Evolutionary conservation across 2,329 filamentous ascomycete genomes (phyloP).

Genomic region (Stagonosporopsis tanaceti): DNA sequence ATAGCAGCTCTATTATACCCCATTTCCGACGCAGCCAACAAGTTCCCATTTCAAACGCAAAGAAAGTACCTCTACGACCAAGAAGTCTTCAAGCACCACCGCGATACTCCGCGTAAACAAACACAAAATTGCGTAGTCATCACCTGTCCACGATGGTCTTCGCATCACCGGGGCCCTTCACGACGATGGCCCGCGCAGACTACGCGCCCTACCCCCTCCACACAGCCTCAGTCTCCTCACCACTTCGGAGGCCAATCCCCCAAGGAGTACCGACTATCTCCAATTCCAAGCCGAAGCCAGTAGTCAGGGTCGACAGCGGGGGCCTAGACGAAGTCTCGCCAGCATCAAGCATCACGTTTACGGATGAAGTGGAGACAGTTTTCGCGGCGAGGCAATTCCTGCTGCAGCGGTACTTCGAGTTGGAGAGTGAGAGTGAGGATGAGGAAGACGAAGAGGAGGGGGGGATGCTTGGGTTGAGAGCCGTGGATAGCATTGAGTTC

Average conservation of each 20-base stretch:
- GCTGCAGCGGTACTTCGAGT: neutral
- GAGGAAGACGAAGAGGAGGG: neutral
- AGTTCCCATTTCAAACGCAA: neutral
- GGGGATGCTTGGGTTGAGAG: neutral
- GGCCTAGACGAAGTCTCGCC: conserved; percentile 4
- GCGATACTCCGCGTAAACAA: neutral
- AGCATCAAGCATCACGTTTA: conserved; percentile 8
- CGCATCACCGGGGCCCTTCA: neutral
- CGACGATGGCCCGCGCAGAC: conserved; percentile 5
- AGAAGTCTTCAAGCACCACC: neutral
- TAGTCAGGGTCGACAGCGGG: conserved; percentile 7
- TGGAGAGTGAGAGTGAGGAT: neutral
- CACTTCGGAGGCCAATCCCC: neutral
- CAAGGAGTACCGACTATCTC: neutral
- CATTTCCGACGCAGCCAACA: neutral
- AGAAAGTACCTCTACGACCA: neutral
- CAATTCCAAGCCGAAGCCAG: neutral
- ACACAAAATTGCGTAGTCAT: neutral
- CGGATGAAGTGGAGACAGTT: conserved; percentile 4
- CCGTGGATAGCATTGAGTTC: conserved; percentile 12
- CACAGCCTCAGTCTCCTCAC: neutral
- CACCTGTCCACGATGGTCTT: neutral
- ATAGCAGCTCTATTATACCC: no score
- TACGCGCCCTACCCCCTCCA: conserved; percentile 10
- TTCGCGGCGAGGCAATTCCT: neutral